Evolutionary conservation across 768 basidiomycete species (phyloP).

Genomic region (Hypsizygus marmoreus): DNA sequence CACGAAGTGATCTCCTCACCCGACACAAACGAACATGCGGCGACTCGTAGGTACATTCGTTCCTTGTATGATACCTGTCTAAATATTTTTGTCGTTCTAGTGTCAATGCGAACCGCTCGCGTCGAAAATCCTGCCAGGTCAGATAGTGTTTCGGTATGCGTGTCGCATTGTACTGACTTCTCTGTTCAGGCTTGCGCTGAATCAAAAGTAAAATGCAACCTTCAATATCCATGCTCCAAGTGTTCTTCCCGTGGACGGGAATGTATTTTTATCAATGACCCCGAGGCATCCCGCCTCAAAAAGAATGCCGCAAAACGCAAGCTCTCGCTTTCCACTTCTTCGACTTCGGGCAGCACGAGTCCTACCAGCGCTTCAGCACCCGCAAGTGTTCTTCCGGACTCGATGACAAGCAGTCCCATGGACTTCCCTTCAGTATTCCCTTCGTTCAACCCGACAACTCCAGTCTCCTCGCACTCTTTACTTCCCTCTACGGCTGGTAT

Average conservation of each 20-base stretch:
- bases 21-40: conserved; percentile 74
- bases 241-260: conserved; percentile 63
- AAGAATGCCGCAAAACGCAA: conserved; percentile 34
- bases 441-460: conserved; percentile 9
- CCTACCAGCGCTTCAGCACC: conserved; percentile 27
- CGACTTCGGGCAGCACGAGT: conserved; percentile 43
- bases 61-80: conserved; percentile 2
- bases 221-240: conserved; percentile 67
- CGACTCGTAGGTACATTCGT: conserved; percentile 53
- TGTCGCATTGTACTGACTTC: conserved; percentile 4
- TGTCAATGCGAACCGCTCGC: conserved; percentile 53
- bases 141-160: conserved; percentile 2
- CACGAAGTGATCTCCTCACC: conserved; percentile 71
- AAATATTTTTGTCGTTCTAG: conserved; percentile 16
- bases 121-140: conserved; percentile 68
- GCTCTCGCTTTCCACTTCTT: conserved; percentile 18
- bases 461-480: conserved; percentile 17
- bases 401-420: conserved; percentile 12
- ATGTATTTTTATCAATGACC: conserved; percentile 62
- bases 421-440: conserved; percentile 12
- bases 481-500: conserved; percentile 8
- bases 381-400: conserved; percentile 11
- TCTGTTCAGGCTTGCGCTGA: conserved; percentile 58
- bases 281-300: conserved; percentile 42
- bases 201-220: conserved; percentile 76